Conservation (phyloP, 2,329 filamentous ascomycete species). For the Exophiala sp. region DNA sequence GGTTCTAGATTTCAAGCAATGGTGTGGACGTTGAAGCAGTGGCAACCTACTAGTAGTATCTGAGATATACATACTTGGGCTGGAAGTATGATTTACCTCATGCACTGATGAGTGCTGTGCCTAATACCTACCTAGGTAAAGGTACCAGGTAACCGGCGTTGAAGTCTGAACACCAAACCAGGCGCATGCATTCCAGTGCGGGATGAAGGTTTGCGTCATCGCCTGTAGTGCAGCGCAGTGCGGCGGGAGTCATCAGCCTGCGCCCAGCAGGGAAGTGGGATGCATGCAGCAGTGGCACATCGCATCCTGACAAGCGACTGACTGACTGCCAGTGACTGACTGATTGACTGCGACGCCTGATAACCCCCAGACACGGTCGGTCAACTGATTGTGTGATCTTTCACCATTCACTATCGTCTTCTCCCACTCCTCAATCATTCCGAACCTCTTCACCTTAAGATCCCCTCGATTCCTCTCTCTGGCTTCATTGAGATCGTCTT, state of each 20-base stretch:
- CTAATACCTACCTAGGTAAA: too few relatives aligned
- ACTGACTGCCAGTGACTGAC: too few relatives aligned
- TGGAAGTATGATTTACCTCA: too few relatives aligned
- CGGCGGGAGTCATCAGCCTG: background rate
- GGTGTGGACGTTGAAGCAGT: too few relatives aligned
- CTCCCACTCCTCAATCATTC: background rate
- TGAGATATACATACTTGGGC: too few relatives aligned
- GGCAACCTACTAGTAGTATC: too few relatives aligned
- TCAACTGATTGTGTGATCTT: slow-evolving; percentile 1
- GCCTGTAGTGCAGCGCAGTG: background rate
- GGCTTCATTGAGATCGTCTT: background rate
- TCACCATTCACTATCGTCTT: background rate
- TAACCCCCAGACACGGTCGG: background rate
- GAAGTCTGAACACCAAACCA: background rate
- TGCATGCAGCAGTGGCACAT: too few relatives aligned
- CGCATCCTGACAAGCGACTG: background rate
- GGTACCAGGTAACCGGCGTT: too few relatives aligned
- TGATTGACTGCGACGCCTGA: background rate
- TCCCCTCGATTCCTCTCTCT: background rate
- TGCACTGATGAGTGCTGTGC: too few relatives aligned
- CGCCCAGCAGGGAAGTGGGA: background rate
- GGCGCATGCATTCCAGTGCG: background rate
- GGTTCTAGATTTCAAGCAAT: background rate
- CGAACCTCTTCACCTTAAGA: background rate
- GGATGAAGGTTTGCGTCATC: background rate